phyloP scores from a whole-genome alignment of 2,329 filamentous ascomycete genomes.

The Scytalidium lignicola region DNA sequence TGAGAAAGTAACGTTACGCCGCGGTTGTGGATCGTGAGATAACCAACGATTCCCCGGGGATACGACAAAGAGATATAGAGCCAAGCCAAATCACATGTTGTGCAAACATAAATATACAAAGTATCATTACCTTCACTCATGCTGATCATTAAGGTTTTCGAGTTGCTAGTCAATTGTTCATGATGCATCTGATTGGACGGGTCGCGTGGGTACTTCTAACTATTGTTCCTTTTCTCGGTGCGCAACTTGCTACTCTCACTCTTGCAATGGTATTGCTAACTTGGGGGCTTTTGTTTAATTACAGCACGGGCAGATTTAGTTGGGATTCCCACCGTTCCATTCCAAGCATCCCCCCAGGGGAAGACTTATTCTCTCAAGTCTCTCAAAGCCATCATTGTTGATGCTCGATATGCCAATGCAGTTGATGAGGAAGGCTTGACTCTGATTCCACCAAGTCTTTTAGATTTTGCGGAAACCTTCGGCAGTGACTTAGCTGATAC shows the following conservation, averaged over 20 bases:
- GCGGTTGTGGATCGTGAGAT: no score
- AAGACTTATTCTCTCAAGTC: slow-evolving; percentile 19
- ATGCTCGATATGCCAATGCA: slow-evolving; percentile 31
- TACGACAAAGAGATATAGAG: no score
- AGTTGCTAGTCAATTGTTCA: background rate
- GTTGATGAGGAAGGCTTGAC: slow-evolving; percentile 40
- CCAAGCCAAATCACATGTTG: no score
- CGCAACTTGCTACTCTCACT: background rate
- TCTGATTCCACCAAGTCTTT: slow-evolving; percentile 43
- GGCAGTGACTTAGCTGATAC: slow-evolving; percentile 25
- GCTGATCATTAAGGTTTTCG: no score
- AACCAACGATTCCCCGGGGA: no score
- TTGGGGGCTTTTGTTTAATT: background rate
- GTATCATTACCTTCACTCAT: no score
- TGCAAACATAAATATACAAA: no score
- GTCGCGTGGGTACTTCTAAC: background rate
- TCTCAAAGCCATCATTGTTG: slow-evolving; percentile 36
- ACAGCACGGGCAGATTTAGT: background rate
- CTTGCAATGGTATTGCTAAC: background rate
- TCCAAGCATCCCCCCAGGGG: slow-evolving; percentile 14
- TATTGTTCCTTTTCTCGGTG: background rate
- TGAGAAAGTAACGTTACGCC: no score
- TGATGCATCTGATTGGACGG: background rate
- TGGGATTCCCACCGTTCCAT: slow-evolving; percentile 25
- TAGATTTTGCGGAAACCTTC: slow-evolving; percentile 42